Conservation (phyloP, 495 filamentous ascomycete genomes). For the Neurospora sp. region DNA sequence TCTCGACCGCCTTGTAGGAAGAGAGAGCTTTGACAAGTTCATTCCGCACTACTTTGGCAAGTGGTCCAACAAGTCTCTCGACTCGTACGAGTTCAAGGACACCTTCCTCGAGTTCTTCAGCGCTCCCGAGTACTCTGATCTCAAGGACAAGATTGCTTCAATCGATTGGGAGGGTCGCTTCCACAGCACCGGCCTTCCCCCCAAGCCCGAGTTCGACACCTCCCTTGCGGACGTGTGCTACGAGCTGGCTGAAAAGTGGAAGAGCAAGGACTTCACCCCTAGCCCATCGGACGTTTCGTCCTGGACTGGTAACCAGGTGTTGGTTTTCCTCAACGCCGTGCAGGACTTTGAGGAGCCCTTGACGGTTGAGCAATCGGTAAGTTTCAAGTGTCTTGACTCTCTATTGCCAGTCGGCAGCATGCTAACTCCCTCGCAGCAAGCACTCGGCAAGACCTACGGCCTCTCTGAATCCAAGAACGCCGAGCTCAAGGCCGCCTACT, state of each 20-base stretch:
- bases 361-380: slow-evolving; percentile 43
- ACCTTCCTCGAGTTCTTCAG: slow-evolving; percentile 78
- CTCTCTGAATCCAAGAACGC: slow-evolving; percentile 63
- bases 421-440: slow-evolving; percentile 25
- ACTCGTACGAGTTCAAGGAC: slow-evolving; percentile 86
- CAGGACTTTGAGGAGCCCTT: slow-evolving; percentile 55
- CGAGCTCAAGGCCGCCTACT: slow-evolving; percentile 72
- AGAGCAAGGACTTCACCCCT: slow-evolving; percentile 54
- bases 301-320: slow-evolving; percentile 74
- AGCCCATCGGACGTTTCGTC: slow-evolving; percentile 52
- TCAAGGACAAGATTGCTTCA: slow-evolving; percentile 51
- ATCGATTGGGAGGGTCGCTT: slow-evolving; percentile 88
- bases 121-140: slow-evolving; percentile 48
- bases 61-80: slow-evolving; percentile 70
- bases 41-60: slow-evolving; percentile 90
- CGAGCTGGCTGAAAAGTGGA: slow-evolving; percentile 70
- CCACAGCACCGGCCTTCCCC: slow-evolving; percentile 73
- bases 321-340: slow-evolving; percentile 78
- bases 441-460: slow-evolving; percentile 63
- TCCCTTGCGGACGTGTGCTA: slow-evolving; percentile 81
- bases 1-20: slow-evolving; percentile 77
- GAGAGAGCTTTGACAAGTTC: slow-evolving; percentile 79
- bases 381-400: neutral
- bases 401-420: neutral
- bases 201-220: slow-evolving; percentile 85